phyloP scores from a whole-genome alignment of 192 early-diverging fungal genomes.

The Coemansia sp. region DNA sequence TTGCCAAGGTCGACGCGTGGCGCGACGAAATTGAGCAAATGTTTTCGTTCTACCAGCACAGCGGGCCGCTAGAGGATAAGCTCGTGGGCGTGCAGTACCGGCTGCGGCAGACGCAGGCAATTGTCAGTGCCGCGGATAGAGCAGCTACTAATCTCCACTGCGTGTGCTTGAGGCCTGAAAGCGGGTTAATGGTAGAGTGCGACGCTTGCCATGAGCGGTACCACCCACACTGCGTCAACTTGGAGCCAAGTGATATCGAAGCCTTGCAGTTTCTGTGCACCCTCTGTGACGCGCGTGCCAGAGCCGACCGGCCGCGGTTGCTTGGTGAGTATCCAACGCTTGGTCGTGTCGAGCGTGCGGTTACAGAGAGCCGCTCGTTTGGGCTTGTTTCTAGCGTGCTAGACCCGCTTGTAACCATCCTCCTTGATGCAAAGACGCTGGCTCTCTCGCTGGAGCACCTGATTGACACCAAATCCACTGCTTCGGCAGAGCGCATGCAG shows the following conservation, averaged over 20 bases:
- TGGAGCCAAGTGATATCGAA: slow-evolving; percentile 52
- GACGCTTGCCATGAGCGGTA: slow-evolving; percentile 70
- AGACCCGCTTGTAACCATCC: slow-evolving; percentile 53
- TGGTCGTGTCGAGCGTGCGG: slow-evolving; percentile 39
- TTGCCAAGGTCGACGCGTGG: slow-evolving; percentile 27
- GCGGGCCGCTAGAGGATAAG: slow-evolving; percentile 1
- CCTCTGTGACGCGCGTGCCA: slow-evolving; percentile 50
- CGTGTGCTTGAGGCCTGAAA: slow-evolving; percentile 63
- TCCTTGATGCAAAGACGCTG: slow-evolving; percentile 41
- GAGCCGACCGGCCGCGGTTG: slow-evolving; percentile 11
- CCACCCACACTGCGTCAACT: slow-evolving; percentile 62
- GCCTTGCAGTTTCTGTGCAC: slow-evolving; percentile 61
- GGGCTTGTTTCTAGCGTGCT: slow-evolving; percentile 53
- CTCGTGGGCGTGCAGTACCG: slow-evolving; percentile 19
- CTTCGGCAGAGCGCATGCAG: not conserved
- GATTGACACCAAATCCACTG: not conserved
- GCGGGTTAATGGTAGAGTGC: slow-evolving; percentile 72
- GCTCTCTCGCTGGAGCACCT: not conserved
- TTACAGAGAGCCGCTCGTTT: slow-evolving; percentile 49
- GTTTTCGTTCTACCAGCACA: slow-evolving; percentile 10
- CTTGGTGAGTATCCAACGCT: slow-evolving; percentile 31
- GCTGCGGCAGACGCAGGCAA: slow-evolving; percentile 17
- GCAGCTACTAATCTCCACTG: slow-evolving; percentile 53
- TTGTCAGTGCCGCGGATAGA: not conserved
- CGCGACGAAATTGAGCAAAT: slow-evolving; percentile 5